Conservation (phyloP, 768 basidiomycete species). For the Dioszegia crocea region DNA sequence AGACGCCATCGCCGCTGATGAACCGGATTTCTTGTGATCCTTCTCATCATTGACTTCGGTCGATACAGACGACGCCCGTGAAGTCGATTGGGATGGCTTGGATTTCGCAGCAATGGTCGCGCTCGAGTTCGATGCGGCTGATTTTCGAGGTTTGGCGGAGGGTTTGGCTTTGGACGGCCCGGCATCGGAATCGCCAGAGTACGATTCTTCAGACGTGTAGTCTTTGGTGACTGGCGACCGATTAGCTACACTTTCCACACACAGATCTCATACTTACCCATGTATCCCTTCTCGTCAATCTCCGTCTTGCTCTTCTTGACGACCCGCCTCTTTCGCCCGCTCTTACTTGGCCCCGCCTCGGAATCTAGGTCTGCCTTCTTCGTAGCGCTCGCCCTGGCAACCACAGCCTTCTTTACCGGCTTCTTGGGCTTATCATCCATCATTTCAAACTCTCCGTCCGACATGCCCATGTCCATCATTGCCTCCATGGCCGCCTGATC, state of each 20-base stretch:
- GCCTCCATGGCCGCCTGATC: conserved; percentile 42
- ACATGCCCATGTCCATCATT: conserved; percentile 44
- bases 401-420: conserved; percentile 1
- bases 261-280: conserved; percentile 25
- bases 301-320: conserved; percentile 35
- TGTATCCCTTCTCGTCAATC: conserved; percentile 37
- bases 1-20: background rate
- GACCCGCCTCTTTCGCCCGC: conserved; percentile 27
- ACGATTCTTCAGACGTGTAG: conserved; percentile 30
- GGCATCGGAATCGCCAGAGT: conserved; percentile 26
- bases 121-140: conserved; percentile 6
- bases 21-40: background rate
- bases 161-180: conserved; percentile 1
- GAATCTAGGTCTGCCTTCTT: conserved; percentile 4
- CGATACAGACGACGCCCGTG: conserved; percentile 8
- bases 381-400: background rate
- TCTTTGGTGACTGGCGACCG: conserved; percentile 27
- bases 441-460: conserved; percentile 15
- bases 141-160: conserved; percentile 1
- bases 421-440: conserved; percentile 1
- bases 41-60: conserved; percentile 1
- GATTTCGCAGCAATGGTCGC: background rate
- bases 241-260: background rate
- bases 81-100: background rate
- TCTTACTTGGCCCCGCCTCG: conserved; percentile 1